Base-by-base conservation (phyloP, 2,329 filamentous ascomycete species). In the Diaporthe capsici region DNA sequence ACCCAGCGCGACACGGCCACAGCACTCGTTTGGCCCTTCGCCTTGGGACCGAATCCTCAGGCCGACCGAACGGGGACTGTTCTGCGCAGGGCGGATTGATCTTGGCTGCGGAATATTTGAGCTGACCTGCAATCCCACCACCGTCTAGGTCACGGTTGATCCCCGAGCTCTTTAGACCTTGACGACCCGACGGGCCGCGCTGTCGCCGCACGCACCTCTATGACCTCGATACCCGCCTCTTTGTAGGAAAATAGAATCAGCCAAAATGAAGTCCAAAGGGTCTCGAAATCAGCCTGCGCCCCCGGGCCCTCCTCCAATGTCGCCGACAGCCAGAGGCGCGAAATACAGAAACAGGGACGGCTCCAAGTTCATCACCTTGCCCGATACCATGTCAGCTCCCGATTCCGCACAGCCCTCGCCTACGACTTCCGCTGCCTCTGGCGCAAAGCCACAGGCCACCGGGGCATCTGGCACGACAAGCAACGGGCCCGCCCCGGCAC, bases 331-430 rank as follows among this genome's bases (percentile, higher is more conserved):
- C 68, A 89, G 88, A 81, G 80, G 83, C 75, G 88, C 91, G 39
- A 92, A 92, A 80, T 92, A 92, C 81, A 91, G 88, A 76, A 93
- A 92, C 81, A 92, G 92, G 82, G 91, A 93, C 85, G 91, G 91
- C 76, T 92, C 91, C 77, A 93, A 93, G 85, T 91, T 91, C 83
- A 92, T 93, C 81, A 92, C 90, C 58, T 88, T 92, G 20, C 90
- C 91, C 42, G 85, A 85, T 49, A 84, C 85, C 70, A 88, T 83
- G 72, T 83, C 88, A 78, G 70, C 71, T 72, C 74, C 75, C 44
- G 89, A 91, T 74, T 87, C 88, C 25, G 88, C 89, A 60, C 88
- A 89, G 78, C 87, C 89, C 72, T 89, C 90, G 39, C 89, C 89
- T 73, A 88, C 86, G 61, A 81, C 85, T 34, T 82, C 87, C 60